phyloP scores from a whole-genome alignment of 129 eudicot species.

The Oenanthe sinensis region DNA sequence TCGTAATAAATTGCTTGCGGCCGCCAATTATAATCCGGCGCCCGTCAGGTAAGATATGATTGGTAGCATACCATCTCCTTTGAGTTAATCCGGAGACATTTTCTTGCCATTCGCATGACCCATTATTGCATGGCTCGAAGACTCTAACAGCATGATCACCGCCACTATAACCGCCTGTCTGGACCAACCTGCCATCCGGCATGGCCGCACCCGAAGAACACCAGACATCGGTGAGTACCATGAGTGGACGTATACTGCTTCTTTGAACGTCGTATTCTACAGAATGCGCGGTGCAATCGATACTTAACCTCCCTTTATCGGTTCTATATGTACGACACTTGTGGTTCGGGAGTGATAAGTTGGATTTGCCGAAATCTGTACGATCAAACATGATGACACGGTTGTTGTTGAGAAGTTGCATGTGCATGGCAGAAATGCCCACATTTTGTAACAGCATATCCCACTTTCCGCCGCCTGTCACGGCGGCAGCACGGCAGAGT shows the following conservation, averaged over 20 bases:
- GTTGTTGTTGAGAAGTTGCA: slow-evolving; percentile 69
- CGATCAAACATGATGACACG: slow-evolving; percentile 69
- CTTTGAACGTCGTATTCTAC: slow-evolving; percentile 45
- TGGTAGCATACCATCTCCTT: slow-evolving; percentile 66
- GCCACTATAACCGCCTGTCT: slow-evolving; percentile 60
- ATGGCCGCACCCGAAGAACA: slow-evolving; percentile 62
- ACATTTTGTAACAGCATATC: slow-evolving; percentile 32
- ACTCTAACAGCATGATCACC: slow-evolving; percentile 46
- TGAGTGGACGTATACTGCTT: slow-evolving; percentile 59
- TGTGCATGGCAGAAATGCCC: slow-evolving; percentile 90
- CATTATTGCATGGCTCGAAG: slow-evolving; percentile 27
- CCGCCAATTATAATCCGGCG: slow-evolving; percentile 68
- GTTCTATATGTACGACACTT: slow-evolving; percentile 30
- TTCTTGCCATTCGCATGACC: slow-evolving; percentile 58
- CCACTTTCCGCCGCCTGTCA: slow-evolving; percentile 43
- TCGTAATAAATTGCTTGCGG: slow-evolving; percentile 52
- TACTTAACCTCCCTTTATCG: background rate
- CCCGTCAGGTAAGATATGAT: slow-evolving; percentile 71
- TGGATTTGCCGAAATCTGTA: slow-evolving; percentile 69
- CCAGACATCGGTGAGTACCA: slow-evolving; percentile 56
- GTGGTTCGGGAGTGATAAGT: slow-evolving; percentile 46
- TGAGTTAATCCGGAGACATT: slow-evolving; percentile 14
- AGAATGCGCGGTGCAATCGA: slow-evolving; percentile 78
- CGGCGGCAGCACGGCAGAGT: slow-evolving; percentile 12
- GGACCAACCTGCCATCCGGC: slow-evolving; percentile 43